Evolutionary conservation across 495 filamentous ascomycete species (phyloP), one percentile per base, ranked within the genome.

Genomic region (Collariella sp.): DNA sequence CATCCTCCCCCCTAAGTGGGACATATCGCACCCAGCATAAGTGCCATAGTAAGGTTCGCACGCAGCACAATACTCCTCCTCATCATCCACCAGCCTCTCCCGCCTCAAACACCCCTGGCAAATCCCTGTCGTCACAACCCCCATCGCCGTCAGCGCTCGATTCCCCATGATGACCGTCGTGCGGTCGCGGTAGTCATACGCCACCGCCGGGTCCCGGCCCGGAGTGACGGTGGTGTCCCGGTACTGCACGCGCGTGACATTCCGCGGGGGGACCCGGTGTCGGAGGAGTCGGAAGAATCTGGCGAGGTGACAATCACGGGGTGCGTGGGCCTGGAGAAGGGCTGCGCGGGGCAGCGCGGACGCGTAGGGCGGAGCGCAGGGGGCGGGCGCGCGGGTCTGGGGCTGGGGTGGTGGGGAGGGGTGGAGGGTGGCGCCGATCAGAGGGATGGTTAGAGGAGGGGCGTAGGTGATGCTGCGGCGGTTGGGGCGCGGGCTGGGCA

Each of bases 31-130:
- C 49, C 49, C n/a, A n/a, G n/a, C n/a, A n/a, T n/a, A n/a, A n/a
- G n/a, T 3, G 20, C 46, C 13, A 12, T 33, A 7, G 26, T 15
- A 22, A 47, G 31, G n/a, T 26, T 43, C 53, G 20, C 53, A 55
- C 26, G 43, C 45, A n/a, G 38, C 38, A 34, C 53, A 55, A 23
- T 35, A 50, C 4, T 31, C 4, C 4, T 31, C 4, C 9, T 38
- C 45, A 13, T 24, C 46, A 7, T 5, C 7, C 6, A 55, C 24
- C 26, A 49, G 29, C 40, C 19, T 18, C 26, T 23, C 29, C 1
- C 38, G 24, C 9, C 15, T 41, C 24, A 43, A 20, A 23, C 53
- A 55, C 19, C 53, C 45, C 13, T 44, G 31, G 24, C 53, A 55
- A 5, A 45, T 26, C 16, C 48, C 42, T 1, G 40, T 1, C 18